Evolutionary conservation across 352 stramenopile genomes (phyloP), one percentile per base, ranked within the genome.

Genomic region (Aphanomyces invadans): DNA sequence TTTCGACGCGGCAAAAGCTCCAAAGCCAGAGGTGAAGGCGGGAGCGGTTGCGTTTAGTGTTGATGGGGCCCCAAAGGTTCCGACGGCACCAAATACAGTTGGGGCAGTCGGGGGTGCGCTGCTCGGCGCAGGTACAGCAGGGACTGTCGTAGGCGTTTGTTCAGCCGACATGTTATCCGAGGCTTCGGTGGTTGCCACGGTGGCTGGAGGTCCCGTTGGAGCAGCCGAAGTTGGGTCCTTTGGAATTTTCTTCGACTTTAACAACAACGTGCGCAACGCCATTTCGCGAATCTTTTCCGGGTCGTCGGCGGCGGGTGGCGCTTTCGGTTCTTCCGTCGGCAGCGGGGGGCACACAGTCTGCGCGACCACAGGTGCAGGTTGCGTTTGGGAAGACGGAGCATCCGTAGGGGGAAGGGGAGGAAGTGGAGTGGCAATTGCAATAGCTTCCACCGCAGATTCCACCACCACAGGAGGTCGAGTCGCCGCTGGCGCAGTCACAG

Each of bases 1-100:
- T 12, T 48, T 55, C 4, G 26, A 21, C 44, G n/a, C 68, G 11
- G 78, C 79, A 65, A 86, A 86, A 44, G 39, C 55, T 26, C 23
- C 28, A 17, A 51, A 63, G 7, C 33, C 55, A 51, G 60, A 48
- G 1, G 60, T 67, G 32, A 67, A 67, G 12, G 21, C 60, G 17
- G 60, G 60, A 12, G 60, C 60, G 17, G 31, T n/a, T 1, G 60
- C n/a, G 60, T 67, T 59, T 26, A 67, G 29, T 15, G 60, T n/a
- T 21, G 60, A 19, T 19, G 39, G 4, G 19, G 32, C 15, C 9
- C 21, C 33, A 55, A 25, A 15, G 11, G 76, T 73, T 2, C 79
- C 76, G 51, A 83, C 61, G 10, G n/a, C n/a, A n/a, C n/a, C n/a
- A n/a, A n/a, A n/a, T n/a, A n/a, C n/a, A n/a, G n/a, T n/a, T n/a